A percentile compares a stretch with the other conserved stretches of the same genome.
These are phyloP conservation scores for Arthrobotrys entomopaga DNA, from an alignment of 2,329 filamentous ascomycete species.

Conservation along the genomic window DNA sequence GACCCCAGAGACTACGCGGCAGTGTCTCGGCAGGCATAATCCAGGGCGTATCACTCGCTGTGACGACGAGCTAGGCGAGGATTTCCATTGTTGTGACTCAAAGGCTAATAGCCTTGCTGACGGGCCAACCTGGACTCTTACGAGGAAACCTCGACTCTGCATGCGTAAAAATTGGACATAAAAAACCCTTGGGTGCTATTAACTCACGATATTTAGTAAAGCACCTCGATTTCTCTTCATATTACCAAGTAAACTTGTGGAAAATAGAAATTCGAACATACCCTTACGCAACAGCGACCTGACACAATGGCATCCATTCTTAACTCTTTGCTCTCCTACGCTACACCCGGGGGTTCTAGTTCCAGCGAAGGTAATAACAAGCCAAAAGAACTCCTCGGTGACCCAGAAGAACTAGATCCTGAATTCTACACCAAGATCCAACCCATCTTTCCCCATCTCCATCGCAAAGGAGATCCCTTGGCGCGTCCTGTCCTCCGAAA, in stretches of 20 bases:
- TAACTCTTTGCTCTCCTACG: constrained; percentile 28
- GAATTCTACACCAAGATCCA: constrained; percentile 41
- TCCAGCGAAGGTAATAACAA: constrained; percentile 10
- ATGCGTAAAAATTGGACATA: background rate
- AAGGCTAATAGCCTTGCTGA: background rate
- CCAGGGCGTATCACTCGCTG: constrained; percentile 16
- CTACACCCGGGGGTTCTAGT: constrained; percentile 7
- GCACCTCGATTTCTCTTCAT: background rate
- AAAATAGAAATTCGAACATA: background rate
- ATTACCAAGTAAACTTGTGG: background rate
- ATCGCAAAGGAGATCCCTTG: constrained; percentile 25
- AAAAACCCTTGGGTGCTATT: background rate
- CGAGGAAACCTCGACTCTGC: background rate
- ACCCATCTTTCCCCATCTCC: constrained; percentile 38
- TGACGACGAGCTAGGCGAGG: background rate
- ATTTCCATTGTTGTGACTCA: constrained; percentile 1
- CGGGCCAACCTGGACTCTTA: background rate
- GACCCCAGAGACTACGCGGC: background rate
- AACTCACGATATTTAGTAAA: background rate
- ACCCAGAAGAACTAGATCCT: constrained; percentile 41
- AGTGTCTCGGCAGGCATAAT: constrained; percentile 27
- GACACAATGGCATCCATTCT: constrained; percentile 43
- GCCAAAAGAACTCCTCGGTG: constrained; percentile 33
- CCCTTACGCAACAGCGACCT: background rate
- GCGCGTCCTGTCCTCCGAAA: constrained; percentile 34